Evolutionary conservation across 768 basidiomycete genomes (phyloP), one percentile per base, ranked within the genome.

Genomic region (Neoboletus magnificus): DNA sequence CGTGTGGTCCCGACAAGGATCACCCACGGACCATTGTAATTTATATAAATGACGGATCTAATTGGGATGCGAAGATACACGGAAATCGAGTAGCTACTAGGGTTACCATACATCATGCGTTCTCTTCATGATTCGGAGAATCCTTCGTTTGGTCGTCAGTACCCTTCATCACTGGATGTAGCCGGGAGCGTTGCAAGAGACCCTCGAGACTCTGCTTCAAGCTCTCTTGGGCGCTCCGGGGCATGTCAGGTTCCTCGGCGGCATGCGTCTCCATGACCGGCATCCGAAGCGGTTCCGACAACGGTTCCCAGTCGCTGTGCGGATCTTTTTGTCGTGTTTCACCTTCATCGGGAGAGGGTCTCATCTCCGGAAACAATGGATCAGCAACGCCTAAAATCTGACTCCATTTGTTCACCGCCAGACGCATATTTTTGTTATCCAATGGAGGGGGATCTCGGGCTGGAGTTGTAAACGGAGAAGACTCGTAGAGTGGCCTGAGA

Each of bases 331-430:
- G 36, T 30, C 18, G 51, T 16, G 48, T 46, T 48, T 66, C 55
- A 30, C 39, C 4, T 9, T 54, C 53, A 3, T 7, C 25, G 16
- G n/a, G 41, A 25, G 40, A 41, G 7, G 50, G 50, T 39, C 39
- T 52, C 69, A 70, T 71, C 35, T 69, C 67, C 53, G 71, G 64
- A 44, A 71, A 73, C 33, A 66, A 55, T 8, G 71, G 70, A 44
- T 71, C 70, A 32, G 70, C 60, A 20, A 70, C 55, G 22, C 60
- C 66, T 33, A 72, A 57, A 47, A 71, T 70, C 43, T 71, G 70
- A 35, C 70, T 70, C 70, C 70, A 71, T 30, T 71, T 71, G 20
- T 71, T 66, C n/a, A 71, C 39, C 13, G 68, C 59, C 50, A 70
- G 57, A 1, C 70, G 71, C 71, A 71, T 71, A 23, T 66, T 52